Evolutionary conservation across 1,139 yeast genomes (phyloP), one percentile per base, ranked within the genome.

Genomic region (Geotrichum bryndzae): DNA sequence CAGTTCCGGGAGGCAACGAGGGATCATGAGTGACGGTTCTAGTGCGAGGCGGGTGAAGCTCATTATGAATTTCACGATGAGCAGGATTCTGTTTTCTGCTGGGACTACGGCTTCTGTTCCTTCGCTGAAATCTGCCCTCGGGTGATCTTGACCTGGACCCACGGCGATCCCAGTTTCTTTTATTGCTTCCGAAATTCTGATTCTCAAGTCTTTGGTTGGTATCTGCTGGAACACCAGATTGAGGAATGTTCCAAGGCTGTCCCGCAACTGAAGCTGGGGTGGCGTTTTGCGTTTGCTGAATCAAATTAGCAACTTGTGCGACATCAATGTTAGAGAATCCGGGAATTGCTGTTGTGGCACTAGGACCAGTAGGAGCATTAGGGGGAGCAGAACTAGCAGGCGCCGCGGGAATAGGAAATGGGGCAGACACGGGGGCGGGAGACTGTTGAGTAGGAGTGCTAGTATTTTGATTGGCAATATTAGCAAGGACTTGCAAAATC

Each of bases 1-100:
- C 83, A 48, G 88, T 82, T 51, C 92, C 96, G 63, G 85, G 84
- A 1, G 97, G 96, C 60, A 91, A 76, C 27, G 84, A 76, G 52
- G 82, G 81, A 72, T 90, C 97, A 71, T 82, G 82, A 15, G 85
- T 82, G 51, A 88, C 86, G 65, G 84, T 84, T 87, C 87, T 55
- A 87, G 90, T 29, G 58, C 67, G 57, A 18, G 55, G 35, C 18
- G 80, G 75, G 71, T 55, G 50, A 31, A 48, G 31, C 2, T 53
- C 50, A 18, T 33, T 51, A 52, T 59, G 48, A 45, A 33, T 53
- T 22, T 48, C 94, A 60, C 84, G 85, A 46, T 41, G 45, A 46
- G 70, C 74, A 51, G 73, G 74, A 56, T 73, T 78, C 23, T 54
- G 57, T 53, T 51, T 56, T 51, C 62, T 29, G 54, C 51, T 55